Base-by-base conservation (phyloP, 2,329 filamentous ascomycete species). In the Didymellaceae sp. region DNA sequence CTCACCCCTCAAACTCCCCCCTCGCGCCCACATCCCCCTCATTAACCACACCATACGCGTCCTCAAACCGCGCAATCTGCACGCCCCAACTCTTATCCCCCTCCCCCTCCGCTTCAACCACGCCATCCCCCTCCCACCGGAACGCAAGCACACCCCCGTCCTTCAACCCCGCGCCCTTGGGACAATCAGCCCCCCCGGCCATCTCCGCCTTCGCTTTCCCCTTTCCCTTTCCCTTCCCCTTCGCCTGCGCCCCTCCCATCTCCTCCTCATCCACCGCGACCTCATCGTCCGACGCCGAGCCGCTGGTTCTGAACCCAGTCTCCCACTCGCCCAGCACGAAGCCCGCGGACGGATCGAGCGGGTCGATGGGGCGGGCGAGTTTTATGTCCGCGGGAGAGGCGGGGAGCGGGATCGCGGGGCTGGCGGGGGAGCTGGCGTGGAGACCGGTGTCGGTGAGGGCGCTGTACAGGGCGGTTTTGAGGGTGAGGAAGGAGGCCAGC, bases 401-500 rank as follows among this genome's bases (percentile, higher is more conserved):
- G 1, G 78, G 78, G 2, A 80, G 69, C 0, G 65, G 41, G 28
- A 74, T 63, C 11, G 67, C 56, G 28, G 71, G 66, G 35, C 74
- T 58, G 10, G 62, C 58, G 7, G 62, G 62, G 8, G 71, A 70
- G 17, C 59, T 25, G 45, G 66, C 44, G 25, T 59, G 58, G 1
- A 75, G 66, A 8, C 62, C 58, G 6, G 75, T 75, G 46, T 78
- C 70, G 26, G 65, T 49, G 2, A 81, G 65, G 0, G 75, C 76
- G 37, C 65, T 57, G 45, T 76, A 68, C 9, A 81, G 75, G 21
- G 73, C 63, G 6, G 64, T 32, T 56, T 78, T 78, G 17, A 80
- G 63, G 1, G 65, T 62, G 11, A 58, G 33, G 45, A 80, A 72
- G 39, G 71, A 68, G 45, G 73, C 62, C 5, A 78, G 67, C 0